Conservation (phyloP, 129 eudicot genomes). For the Centaurea solstitialis region DNA sequence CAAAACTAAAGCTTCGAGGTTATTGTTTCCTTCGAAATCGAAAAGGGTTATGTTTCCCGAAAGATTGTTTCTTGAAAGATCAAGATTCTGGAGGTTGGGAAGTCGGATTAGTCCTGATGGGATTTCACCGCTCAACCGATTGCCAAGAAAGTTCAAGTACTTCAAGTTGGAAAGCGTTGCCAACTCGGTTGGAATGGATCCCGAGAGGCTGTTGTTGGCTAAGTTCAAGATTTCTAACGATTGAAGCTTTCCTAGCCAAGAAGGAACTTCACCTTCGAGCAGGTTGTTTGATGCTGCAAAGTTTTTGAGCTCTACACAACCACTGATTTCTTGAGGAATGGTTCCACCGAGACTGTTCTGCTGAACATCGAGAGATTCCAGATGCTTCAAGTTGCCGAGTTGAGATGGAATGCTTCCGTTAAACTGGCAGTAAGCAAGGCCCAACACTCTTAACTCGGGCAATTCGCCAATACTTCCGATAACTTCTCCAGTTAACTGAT, state of each 20-base stretch:
- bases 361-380: constrained; percentile 73
- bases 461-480: constrained; percentile 57
- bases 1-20: constrained; percentile 63
- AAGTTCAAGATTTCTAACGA: constrained; percentile 72
- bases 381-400: constrained; percentile 66
- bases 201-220: constrained; percentile 78
- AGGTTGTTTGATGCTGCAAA: constrained; percentile 84
- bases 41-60: constrained; percentile 54
- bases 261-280: constrained; percentile 73
- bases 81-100: constrained; percentile 52
- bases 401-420: constrained; percentile 80
- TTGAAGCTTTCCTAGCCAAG: constrained; percentile 61
- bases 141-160: constrained; percentile 78
- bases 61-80: constrained; percentile 76
- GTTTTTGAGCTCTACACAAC: constrained; percentile 59
- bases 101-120: constrained; percentile 57
- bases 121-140: constrained; percentile 63
- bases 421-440: constrained; percentile 70
- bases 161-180: constrained; percentile 45
- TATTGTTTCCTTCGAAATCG: constrained; percentile 38
- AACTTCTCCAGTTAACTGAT: constrained; percentile 56
- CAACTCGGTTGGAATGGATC: constrained; percentile 60
- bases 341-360: constrained; percentile 54
- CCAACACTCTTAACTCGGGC: constrained; percentile 61
- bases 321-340: constrained; percentile 66